Evolutionary conservation across 352 stramenopile genomes (phyloP).

Genomic region (Globisporangium perplexum): DNA sequence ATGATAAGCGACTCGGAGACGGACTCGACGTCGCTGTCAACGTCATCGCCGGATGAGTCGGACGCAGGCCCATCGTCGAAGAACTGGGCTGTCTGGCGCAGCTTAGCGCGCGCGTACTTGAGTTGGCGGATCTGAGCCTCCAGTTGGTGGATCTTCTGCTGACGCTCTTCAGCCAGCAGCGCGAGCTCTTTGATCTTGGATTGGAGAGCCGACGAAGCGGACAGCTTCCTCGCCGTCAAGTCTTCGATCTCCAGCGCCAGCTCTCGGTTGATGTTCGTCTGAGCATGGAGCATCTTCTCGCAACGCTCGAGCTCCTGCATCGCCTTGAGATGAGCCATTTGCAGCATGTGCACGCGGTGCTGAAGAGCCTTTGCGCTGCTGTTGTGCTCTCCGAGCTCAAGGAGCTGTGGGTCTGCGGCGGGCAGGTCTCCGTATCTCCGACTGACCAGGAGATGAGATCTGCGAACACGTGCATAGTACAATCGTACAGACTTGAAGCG

Average conservation of each 20-base stretch:
- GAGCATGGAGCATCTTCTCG: conserved; percentile 92
- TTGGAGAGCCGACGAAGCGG: conserved; percentile 63
- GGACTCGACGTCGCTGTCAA: conserved; percentile 37
- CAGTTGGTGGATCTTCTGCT: conserved; percentile 75
- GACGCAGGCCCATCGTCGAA: conserved; percentile 17
- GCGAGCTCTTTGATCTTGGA: conserved; percentile 85
- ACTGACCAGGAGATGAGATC: conserved; percentile 21
- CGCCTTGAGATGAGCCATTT: conserved; percentile 86
- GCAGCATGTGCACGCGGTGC: conserved; percentile 83
- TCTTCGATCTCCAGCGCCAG: conserved; percentile 90
- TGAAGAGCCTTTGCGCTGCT: conserved; percentile 54
- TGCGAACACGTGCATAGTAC: conserved; percentile 2
- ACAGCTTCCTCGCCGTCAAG: conserved; percentile 65
- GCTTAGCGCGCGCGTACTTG: conserved; percentile 67
- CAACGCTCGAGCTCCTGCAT: conserved; percentile 90
- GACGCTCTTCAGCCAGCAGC: conserved; percentile 67
- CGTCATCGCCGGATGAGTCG: conserved; percentile 26
- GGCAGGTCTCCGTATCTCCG: conserved; percentile 28
- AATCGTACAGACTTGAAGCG: background rate
- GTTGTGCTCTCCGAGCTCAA: conserved; percentile 11
- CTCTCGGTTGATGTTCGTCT: conserved; percentile 94
- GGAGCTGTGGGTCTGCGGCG: background rate
- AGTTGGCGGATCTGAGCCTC: conserved; percentile 87
- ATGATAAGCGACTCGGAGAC: conserved; percentile 66
- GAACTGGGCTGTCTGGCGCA: conserved; percentile 24